Evolutionary conservation across 352 stramenopile species (phyloP).

Genomic region (Phytopythium mirpurense): DNA sequence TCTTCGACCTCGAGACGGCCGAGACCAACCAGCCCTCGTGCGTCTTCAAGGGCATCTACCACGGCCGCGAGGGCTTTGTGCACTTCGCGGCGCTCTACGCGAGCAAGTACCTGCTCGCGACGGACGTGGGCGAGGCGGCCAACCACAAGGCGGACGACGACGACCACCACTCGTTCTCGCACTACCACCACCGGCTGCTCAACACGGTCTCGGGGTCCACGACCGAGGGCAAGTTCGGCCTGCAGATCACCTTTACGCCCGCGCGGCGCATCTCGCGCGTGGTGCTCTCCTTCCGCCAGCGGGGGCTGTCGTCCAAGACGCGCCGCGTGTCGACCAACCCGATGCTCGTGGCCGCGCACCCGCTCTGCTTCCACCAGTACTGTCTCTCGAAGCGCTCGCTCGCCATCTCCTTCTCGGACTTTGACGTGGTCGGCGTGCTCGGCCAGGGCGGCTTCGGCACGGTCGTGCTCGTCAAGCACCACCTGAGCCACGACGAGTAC

Average conservation of each 20-base stretch:
- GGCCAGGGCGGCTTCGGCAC: conserved; percentile 77
- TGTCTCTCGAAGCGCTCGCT: conserved; percentile 79
- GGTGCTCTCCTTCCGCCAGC: conserved; percentile 79
- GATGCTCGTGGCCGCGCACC: conserved; percentile 71
- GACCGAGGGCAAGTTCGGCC: conserved; percentile 63
- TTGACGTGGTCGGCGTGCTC: conserved; percentile 81
- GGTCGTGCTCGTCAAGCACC: conserved; percentile 75
- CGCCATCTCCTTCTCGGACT: conserved; percentile 79
- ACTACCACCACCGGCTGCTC: conserved; percentile 45
- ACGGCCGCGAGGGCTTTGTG: conserved; percentile 81
- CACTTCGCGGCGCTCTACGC: conserved; percentile 78
- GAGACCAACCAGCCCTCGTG: conserved; percentile 71
- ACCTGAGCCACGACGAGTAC: conserved; percentile 71
- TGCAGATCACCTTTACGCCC: conserved; percentile 81
- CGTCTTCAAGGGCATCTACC: conserved; percentile 86
- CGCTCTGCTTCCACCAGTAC: conserved; percentile 78
- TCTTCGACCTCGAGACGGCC: conserved; percentile 78
- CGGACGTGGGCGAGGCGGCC: conserved; percentile 40
- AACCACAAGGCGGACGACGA: conserved; percentile 62
- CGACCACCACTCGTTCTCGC: conserved; percentile 66
- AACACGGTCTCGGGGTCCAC: conserved; percentile 79
- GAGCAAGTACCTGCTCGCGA: conserved; percentile 73
- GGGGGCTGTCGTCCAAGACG: conserved; percentile 27
- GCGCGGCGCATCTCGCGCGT: conserved; percentile 78
- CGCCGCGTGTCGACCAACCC: conserved; percentile 66